Conservation (phyloP, 192 early-diverging fungal species). For the Coemansia sp. region DNA sequence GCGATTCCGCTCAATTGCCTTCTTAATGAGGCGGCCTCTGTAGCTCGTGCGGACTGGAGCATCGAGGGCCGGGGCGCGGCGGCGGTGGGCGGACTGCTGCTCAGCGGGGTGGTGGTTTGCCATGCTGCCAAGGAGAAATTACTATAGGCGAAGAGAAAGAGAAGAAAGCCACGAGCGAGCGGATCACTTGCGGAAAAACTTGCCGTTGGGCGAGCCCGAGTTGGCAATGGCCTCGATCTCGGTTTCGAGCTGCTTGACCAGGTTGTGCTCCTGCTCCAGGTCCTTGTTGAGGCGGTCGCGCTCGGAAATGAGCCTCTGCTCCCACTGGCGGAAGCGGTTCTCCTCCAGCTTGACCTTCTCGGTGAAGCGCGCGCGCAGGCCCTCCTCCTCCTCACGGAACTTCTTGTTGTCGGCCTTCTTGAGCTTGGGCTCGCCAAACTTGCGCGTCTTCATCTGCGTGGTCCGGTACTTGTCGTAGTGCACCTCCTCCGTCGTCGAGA, state of each 20-base stretch:
- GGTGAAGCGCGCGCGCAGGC: slow-evolving; percentile 90
- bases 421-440: slow-evolving; percentile 77
- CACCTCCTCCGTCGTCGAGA: slow-evolving; percentile 84
- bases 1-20: slow-evolving; percentile 44
- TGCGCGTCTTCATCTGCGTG: slow-evolving; percentile 82
- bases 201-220: slow-evolving; percentile 42
- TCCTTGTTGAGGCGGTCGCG: slow-evolving; percentile 98
- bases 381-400: slow-evolving; percentile 98
- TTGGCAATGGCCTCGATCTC: slow-evolving; percentile 57
- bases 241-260: slow-evolving; percentile 88
- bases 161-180: slow-evolving; percentile 1
- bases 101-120: too few relatives aligned
- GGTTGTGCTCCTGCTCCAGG: slow-evolving; percentile 88
- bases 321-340: slow-evolving; percentile 98
- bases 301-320: slow-evolving; percentile 89
- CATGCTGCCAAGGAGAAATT: background rate
- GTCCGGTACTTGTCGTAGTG: slow-evolving; percentile 95
- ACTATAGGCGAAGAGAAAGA: background rate
- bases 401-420: slow-evolving; percentile 80
- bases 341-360: slow-evolving; percentile 97
- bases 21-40: slow-evolving; percentile 33
- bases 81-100: slow-evolving; percentile 14
- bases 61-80: slow-evolving; percentile 27
- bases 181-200: slow-evolving; percentile 50
- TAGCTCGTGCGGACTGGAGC: slow-evolving; percentile 21